Conservation (phyloP, 1,284 basidiomycete genomes). For the Neotropicomus parvogracilis region DNA sequence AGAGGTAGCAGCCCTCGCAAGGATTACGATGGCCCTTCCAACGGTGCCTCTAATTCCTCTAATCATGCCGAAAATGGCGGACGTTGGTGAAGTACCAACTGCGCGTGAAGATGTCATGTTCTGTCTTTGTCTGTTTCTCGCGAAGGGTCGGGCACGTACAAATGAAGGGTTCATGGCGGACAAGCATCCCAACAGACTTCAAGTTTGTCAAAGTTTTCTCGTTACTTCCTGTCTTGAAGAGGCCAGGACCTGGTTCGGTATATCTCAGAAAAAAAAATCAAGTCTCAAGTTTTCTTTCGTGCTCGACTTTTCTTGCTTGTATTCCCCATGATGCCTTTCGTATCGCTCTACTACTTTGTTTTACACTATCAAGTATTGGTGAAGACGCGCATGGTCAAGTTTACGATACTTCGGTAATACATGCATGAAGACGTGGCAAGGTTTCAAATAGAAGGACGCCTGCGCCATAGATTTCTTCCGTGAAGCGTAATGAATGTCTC, state of each 20-base stretch:
- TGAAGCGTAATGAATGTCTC: conserved; percentile 14
- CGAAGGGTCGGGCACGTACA: conserved; percentile 33
- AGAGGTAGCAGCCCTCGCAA: conserved; percentile 69
- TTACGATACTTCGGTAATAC: conserved; percentile 36
- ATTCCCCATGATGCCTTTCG: conserved; percentile 35
- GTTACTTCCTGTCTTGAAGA: conserved; percentile 38
- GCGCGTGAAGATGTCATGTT: conserved; percentile 21
- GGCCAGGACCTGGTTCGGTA: conserved; percentile 33
- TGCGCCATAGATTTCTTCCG: conserved; percentile 9
- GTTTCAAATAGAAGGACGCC: conserved; percentile 19
- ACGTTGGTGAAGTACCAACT: conserved; percentile 44
- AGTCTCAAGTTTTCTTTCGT: conserved; percentile 45
- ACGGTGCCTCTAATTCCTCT: conserved; percentile 32
- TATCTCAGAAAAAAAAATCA: conserved; percentile 43
- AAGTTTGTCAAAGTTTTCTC: conserved; percentile 38
- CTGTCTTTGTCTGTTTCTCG: conserved; percentile 29
- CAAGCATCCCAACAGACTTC: conserved; percentile 28
- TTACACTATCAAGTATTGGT: conserved; percentile 40
- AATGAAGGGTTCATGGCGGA: conserved; percentile 36
- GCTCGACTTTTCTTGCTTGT: conserved; percentile 37
- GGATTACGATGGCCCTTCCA: conserved; percentile 46
- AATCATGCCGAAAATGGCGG: conserved; percentile 36
- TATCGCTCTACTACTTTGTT: conserved; percentile 39
- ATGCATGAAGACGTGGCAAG: conserved; percentile 33
- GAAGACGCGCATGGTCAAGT: conserved; percentile 38